Evolutionary conservation across 768 basidiomycete genomes (phyloP).

Genomic region (Boletus subparvulus): DNA sequence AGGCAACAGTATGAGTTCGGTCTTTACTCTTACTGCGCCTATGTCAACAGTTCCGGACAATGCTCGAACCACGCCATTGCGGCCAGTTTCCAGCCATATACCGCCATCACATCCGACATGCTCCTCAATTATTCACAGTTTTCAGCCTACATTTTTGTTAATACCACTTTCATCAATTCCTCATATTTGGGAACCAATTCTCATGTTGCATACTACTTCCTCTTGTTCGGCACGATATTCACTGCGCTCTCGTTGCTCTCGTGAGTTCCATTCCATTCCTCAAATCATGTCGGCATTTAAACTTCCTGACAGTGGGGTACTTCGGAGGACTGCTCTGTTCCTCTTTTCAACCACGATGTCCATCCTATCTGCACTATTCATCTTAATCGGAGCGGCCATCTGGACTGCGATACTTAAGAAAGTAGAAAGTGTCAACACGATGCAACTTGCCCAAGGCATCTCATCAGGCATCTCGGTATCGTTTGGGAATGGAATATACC

Average conservation of each 20-base stretch:
- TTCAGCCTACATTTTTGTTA: constrained; percentile 51
- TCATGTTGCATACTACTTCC: constrained; percentile 71
- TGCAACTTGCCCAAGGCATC: constrained; percentile 42
- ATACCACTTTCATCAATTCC: constrained; percentile 58
- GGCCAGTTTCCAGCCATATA: constrained; percentile 62
- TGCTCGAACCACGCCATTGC: constrained; percentile 65
- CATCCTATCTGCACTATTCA: constrained; percentile 55
- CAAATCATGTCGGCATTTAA: neutral
- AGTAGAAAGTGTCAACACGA: constrained; percentile 54
- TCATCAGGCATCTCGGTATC: constrained; percentile 64
- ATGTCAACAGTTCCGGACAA: constrained; percentile 57
- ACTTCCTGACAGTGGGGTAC: constrained; percentile 52
- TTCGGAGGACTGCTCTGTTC: constrained; percentile 64
- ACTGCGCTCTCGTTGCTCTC: constrained; percentile 63
- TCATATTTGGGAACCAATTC: constrained; percentile 61
- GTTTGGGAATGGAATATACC: constrained; percentile 58
- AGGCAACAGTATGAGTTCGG: constrained; percentile 75
- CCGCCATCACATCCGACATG: constrained; percentile 67
- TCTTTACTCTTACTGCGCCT: constrained; percentile 80
- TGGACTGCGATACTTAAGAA: constrained; percentile 79
- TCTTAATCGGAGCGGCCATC: constrained; percentile 68
- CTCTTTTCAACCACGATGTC: constrained; percentile 65
- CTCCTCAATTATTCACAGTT: constrained; percentile 55
- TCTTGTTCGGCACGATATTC: constrained; percentile 70
- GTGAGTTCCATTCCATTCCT: constrained; percentile 42